Base-by-base conservation (phyloP, 108 stramenopile genomes). In the Cyclostephanos tholiformis region DNA sequence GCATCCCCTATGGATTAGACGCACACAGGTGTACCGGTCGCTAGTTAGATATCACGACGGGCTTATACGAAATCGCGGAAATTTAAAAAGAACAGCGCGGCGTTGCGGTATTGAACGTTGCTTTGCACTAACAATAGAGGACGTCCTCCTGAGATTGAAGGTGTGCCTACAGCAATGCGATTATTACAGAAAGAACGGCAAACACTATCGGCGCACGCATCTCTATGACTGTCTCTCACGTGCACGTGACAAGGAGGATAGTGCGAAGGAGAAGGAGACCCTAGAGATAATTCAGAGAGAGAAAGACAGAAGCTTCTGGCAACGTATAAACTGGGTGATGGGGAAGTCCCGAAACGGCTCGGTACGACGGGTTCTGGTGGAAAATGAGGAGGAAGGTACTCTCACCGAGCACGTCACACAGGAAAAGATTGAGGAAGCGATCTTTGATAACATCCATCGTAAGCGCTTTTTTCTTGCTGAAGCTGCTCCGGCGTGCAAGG, bases 201-300 rank as follows among this genome's bases (percentile, higher is more conserved):
- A 56, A 6, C n/a, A 23, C 20, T 56, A 56, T 19, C 49, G 49
- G 19, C 49, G 19, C 6, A 17, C 1, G 19, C 49, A 50, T 6
- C 49, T 50, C 16, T 2, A 50, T 17, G 19, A 17, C 16, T 19
- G 49, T 19, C 49, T 50, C n/a, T 19, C 16, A 2, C 16, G 49
- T 2, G 49, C 49, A 19, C 16, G 19, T 2, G 49, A 50, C n/a
- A 50, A 6, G 19, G 49, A 50, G 16, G 49, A 50, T 50, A 7
- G 41, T 27, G 50, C 46, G 17, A 63, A 50, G n/a, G 63, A 65
- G 52, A 56, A 30, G 14, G 22, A 32, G 25, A 74, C 64, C 1
- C 50, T 65, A 5, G 63, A 38, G 7, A 65, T 74, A 3, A 68
- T 75, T 6, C 22, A 19, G 16, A 48, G 57, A 4, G 75, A 75